A percentile compares a stretch with the other conserved stretches of the same genome.
These are phyloP conservation scores for Panellus pusillus DNA, from an alignment of 768 basidiomycete species.

Conservation along the genomic window DNA sequence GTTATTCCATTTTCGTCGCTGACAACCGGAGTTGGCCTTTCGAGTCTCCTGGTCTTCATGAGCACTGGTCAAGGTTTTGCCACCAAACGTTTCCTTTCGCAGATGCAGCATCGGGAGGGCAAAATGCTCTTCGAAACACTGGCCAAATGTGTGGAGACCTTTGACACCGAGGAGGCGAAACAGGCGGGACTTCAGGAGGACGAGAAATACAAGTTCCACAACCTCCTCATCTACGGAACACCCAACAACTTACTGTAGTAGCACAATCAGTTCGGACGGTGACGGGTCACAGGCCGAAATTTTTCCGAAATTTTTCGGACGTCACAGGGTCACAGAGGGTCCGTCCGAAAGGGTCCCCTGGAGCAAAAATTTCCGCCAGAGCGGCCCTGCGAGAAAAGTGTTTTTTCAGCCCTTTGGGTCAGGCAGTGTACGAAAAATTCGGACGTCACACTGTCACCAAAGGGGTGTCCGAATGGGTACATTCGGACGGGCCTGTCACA, in stretches of 20 bases:
- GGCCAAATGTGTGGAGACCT: neutral
- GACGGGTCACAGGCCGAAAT: too few relatives aligned
- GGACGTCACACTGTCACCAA: too few relatives aligned
- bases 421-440: too few relatives aligned
- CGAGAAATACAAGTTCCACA: neutral
- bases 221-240: constrained; percentile 2
- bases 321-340: too few relatives aligned
- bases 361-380: too few relatives aligned
- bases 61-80: constrained; percentile 18
- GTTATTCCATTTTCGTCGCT: neutral
- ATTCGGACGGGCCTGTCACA: too few relatives aligned
- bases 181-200: neutral
- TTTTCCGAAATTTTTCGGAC: too few relatives aligned
- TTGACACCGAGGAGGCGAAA: neutral
- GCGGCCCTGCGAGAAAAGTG: too few relatives aligned
- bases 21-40: neutral
- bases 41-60: constrained; percentile 10
- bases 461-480: too few relatives aligned
- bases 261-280: too few relatives aligned
- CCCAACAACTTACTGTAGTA: neutral
- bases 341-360: too few relatives aligned
- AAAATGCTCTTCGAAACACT: neutral
- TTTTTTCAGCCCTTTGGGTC: too few relatives aligned
- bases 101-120: neutral
- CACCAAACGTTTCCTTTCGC: constrained; percentile 3